phyloP scores from a whole-genome alignment of 2,329 filamentous ascomycete species.

The Teratosphaeria destructans region DNA sequence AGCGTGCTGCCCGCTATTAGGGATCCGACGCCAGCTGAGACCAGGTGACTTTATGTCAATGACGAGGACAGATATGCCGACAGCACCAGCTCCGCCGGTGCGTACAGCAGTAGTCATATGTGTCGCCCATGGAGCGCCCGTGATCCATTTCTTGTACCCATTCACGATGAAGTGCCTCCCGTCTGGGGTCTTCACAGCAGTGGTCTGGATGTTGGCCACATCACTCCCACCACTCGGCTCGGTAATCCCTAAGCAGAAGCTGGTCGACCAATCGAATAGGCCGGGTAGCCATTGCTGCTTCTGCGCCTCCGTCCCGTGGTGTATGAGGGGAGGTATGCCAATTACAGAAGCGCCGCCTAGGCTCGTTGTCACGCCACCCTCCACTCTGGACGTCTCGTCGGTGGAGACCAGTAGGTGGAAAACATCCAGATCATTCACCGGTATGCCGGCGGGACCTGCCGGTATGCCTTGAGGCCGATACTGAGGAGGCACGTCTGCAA shows the following conservation, averaged over 20 bases:
- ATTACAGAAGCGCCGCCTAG: constrained; percentile 52
- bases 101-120: constrained; percentile 44
- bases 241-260: constrained; percentile 55
- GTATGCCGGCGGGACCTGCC: constrained; percentile 35
- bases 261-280: constrained; percentile 48
- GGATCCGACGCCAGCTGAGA: constrained; percentile 45
- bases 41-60: constrained; percentile 43
- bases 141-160: constrained; percentile 51
- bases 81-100: constrained; percentile 44
- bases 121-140: constrained; percentile 36
- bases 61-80: constrained; percentile 48
- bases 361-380: constrained; percentile 46
- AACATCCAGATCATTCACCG: constrained; percentile 41
- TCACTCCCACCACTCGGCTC: constrained; percentile 54
- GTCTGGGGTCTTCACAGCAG: constrained; percentile 35
- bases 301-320: constrained; percentile 51
- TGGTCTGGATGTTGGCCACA: constrained; percentile 53
- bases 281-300: constrained; percentile 49
- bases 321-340: constrained; percentile 53
- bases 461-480: constrained; percentile 32
- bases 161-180: constrained; percentile 50
- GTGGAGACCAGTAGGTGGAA: constrained; percentile 38
- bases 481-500: constrained; percentile 34
- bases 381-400: constrained; percentile 22
- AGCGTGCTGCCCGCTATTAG: constrained; percentile 57